Evolutionary conservation across 164 flowering plant genomes (phyloP), one percentile per base, ranked within the genome.

Genomic region (Umbilicus rupestris): DNA sequence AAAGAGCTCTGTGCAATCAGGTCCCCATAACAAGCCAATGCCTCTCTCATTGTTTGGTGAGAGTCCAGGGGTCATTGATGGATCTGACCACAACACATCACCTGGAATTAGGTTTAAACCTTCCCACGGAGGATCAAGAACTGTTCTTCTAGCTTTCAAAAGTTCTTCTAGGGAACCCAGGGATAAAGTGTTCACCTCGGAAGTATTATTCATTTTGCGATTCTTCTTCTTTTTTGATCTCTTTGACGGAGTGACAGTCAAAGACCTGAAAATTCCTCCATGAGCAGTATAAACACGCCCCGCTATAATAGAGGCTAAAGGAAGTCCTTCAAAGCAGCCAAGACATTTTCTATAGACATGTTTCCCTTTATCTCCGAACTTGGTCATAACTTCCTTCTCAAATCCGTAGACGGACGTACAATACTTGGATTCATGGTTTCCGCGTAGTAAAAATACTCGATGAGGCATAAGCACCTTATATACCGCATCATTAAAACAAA

Each of bases 351-450:
- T 71, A 66, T 92, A 92, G 0, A 81, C 99, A 77, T 91, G 96
- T 70, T 84, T 87, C 52, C 99, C 97, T 62, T 77, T 80, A 37
- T 76, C 86, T 39, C 92, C 96, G 71, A 89, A 95, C 65, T 95
- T 95, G 1, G 80, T 69, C 81, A 84, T 69, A 12, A 95, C 99
- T 82, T 95, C 99, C 68, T 86, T 81, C 73, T 95, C 99, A 79
- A 95, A 95, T 16, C 99, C 99, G 76, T 95, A 95, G 1, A 89
- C 93, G n/a, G 96, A 85, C 4, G 99, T 95, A 46, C 99, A 95
- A 69, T 91, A 95, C 69, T 89, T 92, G 17, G 97, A 91, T 72
- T 95, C 97, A 73, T 95, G 99, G 74, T 95, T 94, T 42, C 99
- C 99, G 6, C 99, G 96, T 24, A 95, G 96, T 22, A 95, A 84